These are phyloP conservation scores for Geosmithia putterillii DNA, from an alignment of 2,329 filamentous ascomycete species.

Conservation along the genomic window DNA sequence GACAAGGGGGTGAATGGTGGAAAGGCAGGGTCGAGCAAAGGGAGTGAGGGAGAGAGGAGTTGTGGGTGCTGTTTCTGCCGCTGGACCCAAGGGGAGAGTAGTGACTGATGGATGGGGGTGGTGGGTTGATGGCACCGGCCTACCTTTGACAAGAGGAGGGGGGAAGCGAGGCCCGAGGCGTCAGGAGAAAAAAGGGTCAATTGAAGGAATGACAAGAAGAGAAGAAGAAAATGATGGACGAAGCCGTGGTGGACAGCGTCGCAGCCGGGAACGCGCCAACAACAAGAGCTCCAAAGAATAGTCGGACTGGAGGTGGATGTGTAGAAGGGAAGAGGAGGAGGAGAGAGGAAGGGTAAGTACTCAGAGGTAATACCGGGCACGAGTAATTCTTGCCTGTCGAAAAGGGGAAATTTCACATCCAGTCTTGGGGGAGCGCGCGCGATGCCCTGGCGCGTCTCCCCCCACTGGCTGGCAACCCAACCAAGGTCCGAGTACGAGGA, in stretches of 20 bases:
- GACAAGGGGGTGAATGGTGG: too few relatives aligned
- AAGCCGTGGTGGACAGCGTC: slow-evolving; percentile 3
- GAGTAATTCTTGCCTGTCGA: slow-evolving; percentile 4
- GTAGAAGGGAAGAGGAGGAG: slow-evolving; percentile 5
- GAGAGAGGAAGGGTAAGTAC: slow-evolving; percentile 8
- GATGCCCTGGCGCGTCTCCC: background rate
- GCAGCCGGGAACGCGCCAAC: background rate
- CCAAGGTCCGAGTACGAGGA: too few relatives aligned
- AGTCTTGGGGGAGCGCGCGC: background rate
- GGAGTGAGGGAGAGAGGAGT: background rate
- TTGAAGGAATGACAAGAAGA: slow-evolving; percentile 24
- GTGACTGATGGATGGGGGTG: background rate
- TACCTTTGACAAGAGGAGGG: background rate
- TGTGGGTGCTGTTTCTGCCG: background rate
- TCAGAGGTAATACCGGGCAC: background rate
- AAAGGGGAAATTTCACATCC: slow-evolving; percentile 24
- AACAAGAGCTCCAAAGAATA: background rate
- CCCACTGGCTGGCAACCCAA: too few relatives aligned
- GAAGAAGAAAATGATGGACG: slow-evolving; percentile 17
- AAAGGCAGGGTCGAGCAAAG: background rate
- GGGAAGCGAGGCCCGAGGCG: background rate
- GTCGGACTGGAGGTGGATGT: background rate
- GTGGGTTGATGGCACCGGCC: background rate
- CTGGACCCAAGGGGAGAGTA: background rate
- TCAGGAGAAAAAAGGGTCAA: slow-evolving; percentile 1